Percentiles rank a stretch among this genome's conserved stretches.
Evolutionary conservation across 2,329 filamentous ascomycete genomes (phyloP).

Genomic region (Hypoxylon sp.): DNA sequence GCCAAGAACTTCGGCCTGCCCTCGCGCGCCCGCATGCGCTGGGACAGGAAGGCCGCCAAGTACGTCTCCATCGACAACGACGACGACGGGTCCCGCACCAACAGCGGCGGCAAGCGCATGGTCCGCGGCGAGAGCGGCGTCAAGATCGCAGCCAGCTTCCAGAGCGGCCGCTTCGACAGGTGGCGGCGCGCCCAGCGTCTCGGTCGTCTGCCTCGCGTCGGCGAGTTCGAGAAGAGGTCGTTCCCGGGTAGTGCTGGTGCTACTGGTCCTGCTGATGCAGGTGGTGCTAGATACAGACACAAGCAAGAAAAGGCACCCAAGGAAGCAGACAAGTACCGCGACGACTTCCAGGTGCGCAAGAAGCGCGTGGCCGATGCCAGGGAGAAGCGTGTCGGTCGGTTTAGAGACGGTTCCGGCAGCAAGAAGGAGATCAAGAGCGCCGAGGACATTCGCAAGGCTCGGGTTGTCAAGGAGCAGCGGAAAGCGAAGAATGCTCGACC

Average conservation of each 20-base stretch:
- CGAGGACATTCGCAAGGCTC: constrained; percentile 84
- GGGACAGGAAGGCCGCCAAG: constrained; percentile 97
- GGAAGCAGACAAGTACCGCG: constrained; percentile 88
- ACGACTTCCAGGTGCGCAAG: constrained; percentile 90
- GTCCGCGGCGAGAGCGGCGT: constrained; percentile 90
- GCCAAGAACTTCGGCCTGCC: constrained; percentile 81
- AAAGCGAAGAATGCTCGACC: constrained; percentile 90
- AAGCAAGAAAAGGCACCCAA: constrained; percentile 89
- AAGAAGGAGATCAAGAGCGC: constrained; percentile 78
- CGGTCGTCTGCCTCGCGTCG: constrained; percentile 78
- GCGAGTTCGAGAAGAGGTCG: constrained; percentile 73
- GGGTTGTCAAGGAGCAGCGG: constrained; percentile 78
- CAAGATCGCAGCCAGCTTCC: constrained; percentile 94
- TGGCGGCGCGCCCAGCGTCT: constrained; percentile 91
- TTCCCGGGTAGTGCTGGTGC: constrained; percentile 48
- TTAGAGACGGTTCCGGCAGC: constrained; percentile 73
- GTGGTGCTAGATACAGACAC: constrained; percentile 78
- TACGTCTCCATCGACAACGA: constrained; percentile 94
- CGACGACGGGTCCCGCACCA: constrained; percentile 83
- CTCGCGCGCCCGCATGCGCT: constrained; percentile 80
- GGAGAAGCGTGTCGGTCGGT: constrained; percentile 81
- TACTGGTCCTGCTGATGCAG: constrained; percentile 43
- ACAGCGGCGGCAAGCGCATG: constrained; percentile 64
- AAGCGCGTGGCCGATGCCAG: constrained; percentile 87
- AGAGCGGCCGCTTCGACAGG: constrained; percentile 89